Percentiles rank a stretch among this genome's conserved stretches.
Evolutionary conservation across 164 flowering plant genomes (phyloP).

Genomic region (grape (Vitis vinifera)): DNA sequence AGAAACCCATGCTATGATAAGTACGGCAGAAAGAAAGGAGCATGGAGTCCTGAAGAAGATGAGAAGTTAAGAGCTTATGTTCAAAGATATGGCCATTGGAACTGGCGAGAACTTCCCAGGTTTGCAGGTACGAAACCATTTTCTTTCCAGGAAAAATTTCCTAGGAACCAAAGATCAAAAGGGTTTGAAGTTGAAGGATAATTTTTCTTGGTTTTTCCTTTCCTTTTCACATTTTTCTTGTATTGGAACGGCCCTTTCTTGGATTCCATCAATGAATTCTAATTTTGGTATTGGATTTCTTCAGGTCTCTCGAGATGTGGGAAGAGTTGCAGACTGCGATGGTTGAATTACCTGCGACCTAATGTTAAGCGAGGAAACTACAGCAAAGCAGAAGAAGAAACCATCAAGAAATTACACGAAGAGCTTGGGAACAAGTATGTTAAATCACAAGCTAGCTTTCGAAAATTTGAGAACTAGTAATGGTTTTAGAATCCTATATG

Average conservation of each 20-base stretch:
- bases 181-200: no score
- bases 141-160: no score
- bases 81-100: constrained; percentile 28
- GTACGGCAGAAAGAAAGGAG: constrained; percentile 36
- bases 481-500: no score
- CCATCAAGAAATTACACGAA: constrained; percentile 17
- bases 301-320: constrained; percentile 27
- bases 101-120: constrained; percentile 34
- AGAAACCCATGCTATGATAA: constrained; percentile 23
- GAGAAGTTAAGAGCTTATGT: constrained; percentile 20
- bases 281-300: neutral
- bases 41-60: constrained; percentile 50
- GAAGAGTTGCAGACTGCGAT: constrained; percentile 28
- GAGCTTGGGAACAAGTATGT: constrained; percentile 25
- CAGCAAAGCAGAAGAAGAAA: constrained; percentile 18
- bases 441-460: no score
- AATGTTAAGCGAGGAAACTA: constrained; percentile 22
- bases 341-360: constrained; percentile 26
- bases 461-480: no score
- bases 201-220: no score
- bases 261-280: neutral
- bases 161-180: no score
- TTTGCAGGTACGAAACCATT: constrained; percentile 24
- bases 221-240: no score
- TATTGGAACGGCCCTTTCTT: no score